Base-by-base conservation (phyloP, 2,329 filamentous ascomycete genomes). In the Orbilia quercus region DNA sequence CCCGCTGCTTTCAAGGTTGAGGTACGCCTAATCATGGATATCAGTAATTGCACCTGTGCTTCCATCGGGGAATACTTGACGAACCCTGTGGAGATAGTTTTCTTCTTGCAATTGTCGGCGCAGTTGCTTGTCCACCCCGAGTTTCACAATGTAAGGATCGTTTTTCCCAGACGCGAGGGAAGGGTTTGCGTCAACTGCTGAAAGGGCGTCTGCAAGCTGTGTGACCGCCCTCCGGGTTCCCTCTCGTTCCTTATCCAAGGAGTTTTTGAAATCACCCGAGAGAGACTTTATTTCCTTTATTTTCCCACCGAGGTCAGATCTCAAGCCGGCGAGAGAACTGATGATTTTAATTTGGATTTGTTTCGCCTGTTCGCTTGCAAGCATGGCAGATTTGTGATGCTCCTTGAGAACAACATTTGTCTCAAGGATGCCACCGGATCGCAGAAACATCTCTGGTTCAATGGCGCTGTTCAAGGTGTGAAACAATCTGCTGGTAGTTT, bases 201-300 rank as follows among this genome's bases (percentile, higher is more conserved):
- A 89, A 31, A 99, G 82, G 0, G 90, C 86, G 71, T 97, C 93
- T 75, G 95, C 89, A n/a, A 97, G 84, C 31, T 88, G 85, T 59
- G 89, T 88, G 23, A 98, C 91, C 14, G 90, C 89, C 79, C 88
- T 91, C 74, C 89, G 86, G 0, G 95, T 97, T 16, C 81, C 83
- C 18, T 97, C 93, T 83, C 96, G 94, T 81, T 98, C 95, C 82
- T 94, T 96, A 23, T 96, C 92, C 7, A 99, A 92, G 0, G 90
- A 91, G 80, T 96, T 99, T 82, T 96, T 96, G 82, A 99, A 99
- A 80, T 99, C 95, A 14, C 92, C 91, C 4, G 92, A 91, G 14
- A 99, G 84, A 76, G 88, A 90, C 82, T 96, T 96, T 83, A 99
- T 99, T 82, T 99, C 95, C 81, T 98, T 99, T 81, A 96, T 96